phyloP scores from a whole-genome alignment of 2,329 filamentous ascomycete genomes.

The Fusarium camptoceras region DNA sequence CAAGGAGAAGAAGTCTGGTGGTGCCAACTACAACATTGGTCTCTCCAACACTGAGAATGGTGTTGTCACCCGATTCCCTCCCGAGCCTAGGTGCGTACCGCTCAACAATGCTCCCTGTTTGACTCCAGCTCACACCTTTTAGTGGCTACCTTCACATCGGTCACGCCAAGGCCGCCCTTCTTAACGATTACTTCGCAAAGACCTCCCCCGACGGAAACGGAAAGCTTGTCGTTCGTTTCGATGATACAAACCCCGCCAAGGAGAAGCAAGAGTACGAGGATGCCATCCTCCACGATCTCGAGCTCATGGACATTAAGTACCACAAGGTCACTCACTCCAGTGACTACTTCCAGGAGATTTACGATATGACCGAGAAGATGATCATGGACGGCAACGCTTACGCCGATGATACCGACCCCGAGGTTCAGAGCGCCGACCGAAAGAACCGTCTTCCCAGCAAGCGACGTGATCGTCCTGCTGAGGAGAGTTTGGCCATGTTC shows the following conservation, averaged over 20 bases:
- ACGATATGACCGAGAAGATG: conserved; percentile 84
- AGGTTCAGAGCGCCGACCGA: conserved; percentile 87
- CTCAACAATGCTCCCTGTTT: conserved; percentile 5
- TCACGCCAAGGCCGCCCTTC: conserved; percentile 91
- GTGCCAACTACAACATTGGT: conserved; percentile 89
- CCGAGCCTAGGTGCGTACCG: conserved; percentile 82
- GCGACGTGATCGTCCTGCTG: conserved; percentile 79
- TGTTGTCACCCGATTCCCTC: conserved; percentile 91
- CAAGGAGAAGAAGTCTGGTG: conserved; percentile 79
- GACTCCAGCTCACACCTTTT: conserved; percentile 28
- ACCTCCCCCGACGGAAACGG: conserved; percentile 93
- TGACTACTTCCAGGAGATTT: conserved; percentile 94
- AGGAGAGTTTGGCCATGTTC: conserved; percentile 88
- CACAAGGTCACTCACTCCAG: conserved; percentile 90
- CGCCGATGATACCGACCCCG: conserved; percentile 91
- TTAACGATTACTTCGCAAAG: conserved; percentile 97
- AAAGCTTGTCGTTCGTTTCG: conserved; percentile 89
- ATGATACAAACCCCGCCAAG: conserved; percentile 97
- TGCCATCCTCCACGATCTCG: conserved; percentile 90
- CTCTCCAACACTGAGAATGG: conserved; percentile 87
- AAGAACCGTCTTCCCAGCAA: conserved; percentile 86
- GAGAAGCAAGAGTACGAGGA: conserved; percentile 98
- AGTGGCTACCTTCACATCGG: conserved; percentile 92
- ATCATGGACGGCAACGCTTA: conserved; percentile 92
- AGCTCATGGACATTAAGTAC: conserved; percentile 90